Conservation (phyloP, 2,329 filamentous ascomycete species). For the Talaromyces verruculosus region DNA sequence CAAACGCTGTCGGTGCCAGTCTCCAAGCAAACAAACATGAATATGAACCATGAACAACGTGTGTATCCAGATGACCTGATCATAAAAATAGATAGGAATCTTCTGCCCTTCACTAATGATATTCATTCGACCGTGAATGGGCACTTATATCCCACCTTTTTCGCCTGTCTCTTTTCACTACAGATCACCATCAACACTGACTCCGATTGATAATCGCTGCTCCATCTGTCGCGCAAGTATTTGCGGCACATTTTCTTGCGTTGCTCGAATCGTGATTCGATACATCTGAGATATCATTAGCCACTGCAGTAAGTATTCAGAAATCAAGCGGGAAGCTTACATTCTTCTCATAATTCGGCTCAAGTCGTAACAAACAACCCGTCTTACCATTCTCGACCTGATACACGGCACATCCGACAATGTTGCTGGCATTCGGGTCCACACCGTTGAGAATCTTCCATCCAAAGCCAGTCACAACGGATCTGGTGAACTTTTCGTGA, state of each 20-base stretch:
- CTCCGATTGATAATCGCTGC: constrained; percentile 66
- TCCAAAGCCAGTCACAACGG: constrained; percentile 77
- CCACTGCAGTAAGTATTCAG: too few species aligned
- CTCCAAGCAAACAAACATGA: constrained; percentile 5
- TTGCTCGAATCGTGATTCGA: constrained; percentile 88
- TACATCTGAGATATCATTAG: constrained; percentile 68
- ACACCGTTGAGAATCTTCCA: constrained; percentile 85
- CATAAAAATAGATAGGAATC: neutral
- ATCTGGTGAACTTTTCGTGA: constrained; percentile 68
- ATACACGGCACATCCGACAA: constrained; percentile 87
- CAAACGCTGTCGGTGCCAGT: constrained; percentile 15
- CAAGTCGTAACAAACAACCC: constrained; percentile 86
- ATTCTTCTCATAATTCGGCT: constrained; percentile 90
- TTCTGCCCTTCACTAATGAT: neutral
- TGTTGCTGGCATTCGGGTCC: constrained; percentile 89
- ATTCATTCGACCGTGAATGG: neutral
- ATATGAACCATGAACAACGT: neutral
- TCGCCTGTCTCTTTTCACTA: neutral
- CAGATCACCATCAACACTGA: constrained; percentile 22
- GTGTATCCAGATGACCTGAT: neutral
- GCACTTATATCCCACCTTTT: neutral
- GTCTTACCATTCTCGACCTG: constrained; percentile 78
- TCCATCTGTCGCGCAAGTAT: constrained; percentile 85
- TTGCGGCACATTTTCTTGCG: constrained; percentile 81
- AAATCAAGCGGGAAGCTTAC: constrained; percentile 54